Evolutionary conservation across 495 filamentous ascomycete species (phyloP).

Genomic region (Hypoxylon subgilvum): DNA sequence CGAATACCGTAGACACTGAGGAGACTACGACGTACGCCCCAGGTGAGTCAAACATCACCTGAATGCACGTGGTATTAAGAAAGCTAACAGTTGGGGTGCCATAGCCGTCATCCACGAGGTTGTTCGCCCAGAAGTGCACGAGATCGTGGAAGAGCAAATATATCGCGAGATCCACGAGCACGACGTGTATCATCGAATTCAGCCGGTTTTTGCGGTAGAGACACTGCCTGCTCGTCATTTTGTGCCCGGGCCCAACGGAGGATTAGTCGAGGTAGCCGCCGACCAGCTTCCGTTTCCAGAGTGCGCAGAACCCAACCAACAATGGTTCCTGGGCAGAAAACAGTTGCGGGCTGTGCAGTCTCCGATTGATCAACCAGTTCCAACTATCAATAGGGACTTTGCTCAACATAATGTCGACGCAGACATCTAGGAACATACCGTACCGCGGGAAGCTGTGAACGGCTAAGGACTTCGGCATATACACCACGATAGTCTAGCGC

Average conservation of each 20-base stretch:
- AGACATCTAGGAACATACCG: not conserved
- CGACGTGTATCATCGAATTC: slow-evolving; percentile 59
- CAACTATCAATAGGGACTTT: too few relatives aligned
- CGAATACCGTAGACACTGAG: slow-evolving; percentile 14
- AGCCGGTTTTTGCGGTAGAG: slow-evolving; percentile 59
- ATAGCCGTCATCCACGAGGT: slow-evolving; percentile 63
- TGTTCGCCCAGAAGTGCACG: slow-evolving; percentile 51
- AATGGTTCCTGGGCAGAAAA: slow-evolving; percentile 6
- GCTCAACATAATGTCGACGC: not conserved
- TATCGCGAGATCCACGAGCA: slow-evolving; percentile 63
- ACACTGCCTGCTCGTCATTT: slow-evolving; percentile 37
- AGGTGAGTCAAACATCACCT: slow-evolving; percentile 23
- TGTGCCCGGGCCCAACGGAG: not conserved
- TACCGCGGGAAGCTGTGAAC: not conserved
- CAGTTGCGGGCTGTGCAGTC: not conserved
- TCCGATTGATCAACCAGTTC: too few relatives aligned
- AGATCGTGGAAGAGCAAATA: slow-evolving; percentile 57
- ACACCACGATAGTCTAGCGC: slow-evolving; percentile 8
- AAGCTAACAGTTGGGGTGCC: slow-evolving; percentile 1
- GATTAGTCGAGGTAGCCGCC: slow-evolving; percentile 7
- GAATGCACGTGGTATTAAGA: not conserved
- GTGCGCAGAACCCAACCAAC: slow-evolving; percentile 6
- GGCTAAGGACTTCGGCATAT: not conserved
- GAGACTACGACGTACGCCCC: slow-evolving; percentile 38
- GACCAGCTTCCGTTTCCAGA: slow-evolving; percentile 4